Base-by-base conservation (phyloP, 2,329 filamentous ascomycete species). In the Rosellinia necatrix region DNA sequence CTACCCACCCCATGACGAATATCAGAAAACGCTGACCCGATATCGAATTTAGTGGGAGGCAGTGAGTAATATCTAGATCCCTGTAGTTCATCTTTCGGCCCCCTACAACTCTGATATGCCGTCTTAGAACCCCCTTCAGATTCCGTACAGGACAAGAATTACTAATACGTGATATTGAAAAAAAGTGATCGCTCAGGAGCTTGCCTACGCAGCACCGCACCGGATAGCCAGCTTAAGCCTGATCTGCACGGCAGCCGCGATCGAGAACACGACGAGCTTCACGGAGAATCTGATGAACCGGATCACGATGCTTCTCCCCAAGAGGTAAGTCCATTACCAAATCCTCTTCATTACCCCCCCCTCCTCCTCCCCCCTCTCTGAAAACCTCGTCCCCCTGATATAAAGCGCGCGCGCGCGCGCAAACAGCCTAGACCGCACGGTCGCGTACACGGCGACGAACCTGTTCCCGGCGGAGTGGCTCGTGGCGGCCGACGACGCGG, bases 131-230 rank as follows among this genome's bases (percentile, higher is more conserved):
- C 81, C 29, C 88, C 17, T 24, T 15, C 15, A 17, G n/a, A 25
- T 10, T 7, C 21, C 12, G n/a, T 38, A 2, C n/a, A 30, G 37
- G 15, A 15, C 4, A 19, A 35, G 7, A 32, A 44, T 37, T 1
- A 29, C 49, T 57, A 4, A 60, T 32, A 8, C 40, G 2, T 4
- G 37, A 12, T 12, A 4, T 17, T 17, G 10, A 13, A 21, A 58
- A 60, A 21, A 58, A 60, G 58, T 96, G 92, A 93, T 96, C 66
- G 85, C 90, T 2, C 92, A 96, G 73, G 92, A 96, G 74, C 68
- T 96, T 3, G 84, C 81, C 19, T 76, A 73, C 63, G 71, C 78
- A n/a, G 73, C 77, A 25, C 84, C 85, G 0, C 60, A 73, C 10
- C 76, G 81, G 42, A 70, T 90, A 49, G 74, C 76, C 21, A 83